These are phyloP conservation scores for Thielaviopsis euricoi DNA, from an alignment of 2,329 filamentous ascomycete genomes.

Conservation along the genomic window DNA sequence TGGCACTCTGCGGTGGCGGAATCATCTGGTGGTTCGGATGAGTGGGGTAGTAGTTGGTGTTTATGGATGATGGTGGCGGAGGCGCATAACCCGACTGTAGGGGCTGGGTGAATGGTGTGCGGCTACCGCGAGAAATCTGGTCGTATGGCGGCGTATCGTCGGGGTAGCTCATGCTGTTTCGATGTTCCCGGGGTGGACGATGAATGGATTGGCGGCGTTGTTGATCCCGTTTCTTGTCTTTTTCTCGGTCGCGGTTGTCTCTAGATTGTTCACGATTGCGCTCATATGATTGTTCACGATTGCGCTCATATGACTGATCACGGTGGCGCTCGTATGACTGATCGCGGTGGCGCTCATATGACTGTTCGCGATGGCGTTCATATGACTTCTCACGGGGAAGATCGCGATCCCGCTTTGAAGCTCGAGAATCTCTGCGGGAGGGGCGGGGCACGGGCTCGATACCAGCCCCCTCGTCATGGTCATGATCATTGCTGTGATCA, in stretches of 20 bases:
- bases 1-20: slow-evolving; percentile 1
- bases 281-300: slow-evolving; percentile 8
- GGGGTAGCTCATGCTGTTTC: slow-evolving; percentile 7
- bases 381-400: slow-evolving; percentile 5
- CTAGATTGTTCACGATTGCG: slow-evolving; percentile 3
- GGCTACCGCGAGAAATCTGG: slow-evolving; percentile 10
- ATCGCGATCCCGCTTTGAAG: neutral
- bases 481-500: neutral
- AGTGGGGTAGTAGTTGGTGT: slow-evolving; percentile 2
- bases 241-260: slow-evolving; percentile 1
- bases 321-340: slow-evolving; percentile 8
- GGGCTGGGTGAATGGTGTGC: slow-evolving; percentile 3
- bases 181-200: slow-evolving; percentile 4
- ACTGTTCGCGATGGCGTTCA: slow-evolving; percentile 6
- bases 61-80: neutral
- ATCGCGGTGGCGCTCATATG: slow-evolving; percentile 9
- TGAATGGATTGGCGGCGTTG: slow-evolving; percentile 4
- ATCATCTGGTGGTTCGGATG: slow-evolving; percentile 6
- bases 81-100: neutral
- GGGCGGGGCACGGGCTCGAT: neutral
- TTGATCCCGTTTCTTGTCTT: slow-evolving; percentile 8
- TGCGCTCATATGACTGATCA: slow-evolving; percentile 8
- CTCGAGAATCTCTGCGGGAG: neutral
- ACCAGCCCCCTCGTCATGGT: neutral
- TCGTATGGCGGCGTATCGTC: slow-evolving; percentile 5